Conservation (phyloP, 257 asterid genomes). For the Lithospermum erythrorhizon region DNA sequence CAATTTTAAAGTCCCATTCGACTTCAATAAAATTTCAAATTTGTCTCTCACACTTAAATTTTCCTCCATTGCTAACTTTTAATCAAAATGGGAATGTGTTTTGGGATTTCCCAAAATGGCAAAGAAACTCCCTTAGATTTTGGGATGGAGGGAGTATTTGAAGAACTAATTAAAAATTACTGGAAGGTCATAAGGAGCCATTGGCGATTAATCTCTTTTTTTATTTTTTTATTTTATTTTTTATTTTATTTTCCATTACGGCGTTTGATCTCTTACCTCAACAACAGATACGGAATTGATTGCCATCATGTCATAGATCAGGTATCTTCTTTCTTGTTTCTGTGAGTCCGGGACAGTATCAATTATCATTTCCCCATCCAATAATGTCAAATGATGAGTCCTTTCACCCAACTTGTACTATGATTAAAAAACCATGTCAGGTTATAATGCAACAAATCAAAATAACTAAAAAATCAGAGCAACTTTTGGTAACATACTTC, state of each 20-base stretch:
- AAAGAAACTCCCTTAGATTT: too few relatives aligned
- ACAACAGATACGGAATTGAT: conserved; percentile 54
- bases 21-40: too few relatives aligned
- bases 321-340: conserved; percentile 84
- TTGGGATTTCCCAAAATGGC: too few relatives aligned
- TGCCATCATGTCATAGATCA: conserved; percentile 97
- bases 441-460: conserved; percentile 6
- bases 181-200: neutral
- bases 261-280: conserved; percentile 46
- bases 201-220: conserved; percentile 6
- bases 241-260: too few relatives aligned
- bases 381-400: conserved; percentile 85
- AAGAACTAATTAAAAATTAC: too few relatives aligned
- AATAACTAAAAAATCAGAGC: conserved; percentile 8
- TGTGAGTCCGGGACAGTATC: conserved; percentile 78
- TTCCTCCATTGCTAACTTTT: too few relatives aligned
- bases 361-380: conserved; percentile 97
- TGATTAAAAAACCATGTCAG: conserved; percentile 4
- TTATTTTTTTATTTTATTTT: too few relatives aligned
- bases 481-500: conserved; percentile 42
- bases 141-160: too few relatives aligned
- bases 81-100: too few relatives aligned
- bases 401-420: conserved; percentile 54
- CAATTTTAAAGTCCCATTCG: too few relatives aligned
- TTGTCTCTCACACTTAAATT: too few relatives aligned